A percentile compares a stretch with the other conserved stretches of the same genome.
phyloP scores from a whole-genome alignment of 1,284 basidiomycete species.

The Inonotus hispidus region DNA sequence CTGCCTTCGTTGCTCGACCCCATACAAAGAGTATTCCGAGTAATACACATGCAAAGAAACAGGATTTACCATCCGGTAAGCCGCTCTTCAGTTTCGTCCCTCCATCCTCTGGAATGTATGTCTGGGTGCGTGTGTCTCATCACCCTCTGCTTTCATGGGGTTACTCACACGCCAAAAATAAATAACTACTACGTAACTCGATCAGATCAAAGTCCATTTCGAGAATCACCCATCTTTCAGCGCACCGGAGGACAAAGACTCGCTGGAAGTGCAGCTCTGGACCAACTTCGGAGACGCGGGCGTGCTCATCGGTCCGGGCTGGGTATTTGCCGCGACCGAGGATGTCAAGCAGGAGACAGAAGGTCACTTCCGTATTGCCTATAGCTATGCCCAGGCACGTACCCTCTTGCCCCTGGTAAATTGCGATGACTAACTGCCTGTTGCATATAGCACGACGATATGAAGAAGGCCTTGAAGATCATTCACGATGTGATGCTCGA shows the following conservation, averaged over 20 bases:
- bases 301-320: slow-evolving; percentile 55
- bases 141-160: neutral
- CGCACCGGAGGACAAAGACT: slow-evolving; percentile 30
- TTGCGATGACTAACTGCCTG: neutral
- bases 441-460: slow-evolving; percentile 31
- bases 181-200: neutral
- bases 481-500: slow-evolving; percentile 32
- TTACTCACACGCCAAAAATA: neutral
- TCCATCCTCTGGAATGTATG: slow-evolving; percentile 65
- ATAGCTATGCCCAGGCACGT: slow-evolving; percentile 51
- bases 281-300: slow-evolving; percentile 52
- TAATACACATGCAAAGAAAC: slow-evolving; percentile 35
- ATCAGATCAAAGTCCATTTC: slow-evolving; percentile 59
- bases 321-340: slow-evolving; percentile 46
- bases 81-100: slow-evolving; percentile 64
- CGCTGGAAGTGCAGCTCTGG: slow-evolving; percentile 52
- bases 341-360: slow-evolving; percentile 24
- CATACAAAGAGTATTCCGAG: slow-evolving; percentile 29
- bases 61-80: slow-evolving; percentile 30
- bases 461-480: slow-evolving; percentile 42
- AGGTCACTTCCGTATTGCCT: slow-evolving; percentile 61
- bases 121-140: slow-evolving; percentile 44
- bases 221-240: slow-evolving; percentile 49
- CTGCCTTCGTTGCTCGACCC: slow-evolving; percentile 38
- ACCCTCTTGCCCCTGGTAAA: neutral